Evolutionary conservation across 2,329 filamentous ascomycete genomes (phyloP).

Genomic region (Venturia effusa): DNA sequence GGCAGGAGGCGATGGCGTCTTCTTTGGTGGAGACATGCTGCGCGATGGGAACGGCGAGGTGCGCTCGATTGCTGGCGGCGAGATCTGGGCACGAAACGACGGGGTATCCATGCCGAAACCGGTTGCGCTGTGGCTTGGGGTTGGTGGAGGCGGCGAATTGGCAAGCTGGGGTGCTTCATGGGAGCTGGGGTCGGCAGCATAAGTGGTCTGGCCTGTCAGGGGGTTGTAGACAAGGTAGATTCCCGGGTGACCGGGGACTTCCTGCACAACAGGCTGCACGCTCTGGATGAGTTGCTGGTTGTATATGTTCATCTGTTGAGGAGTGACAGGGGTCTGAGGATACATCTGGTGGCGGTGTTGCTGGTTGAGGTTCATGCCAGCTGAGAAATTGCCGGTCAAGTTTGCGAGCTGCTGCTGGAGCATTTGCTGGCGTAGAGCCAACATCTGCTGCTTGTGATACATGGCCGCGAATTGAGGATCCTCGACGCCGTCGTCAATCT

Average conservation of each 20-base stretch:
- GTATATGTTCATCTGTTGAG: slow-evolving; percentile 39
- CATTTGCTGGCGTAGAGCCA: slow-evolving; percentile 89
- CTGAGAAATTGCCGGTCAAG: slow-evolving; percentile 69
- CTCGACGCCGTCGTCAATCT: slow-evolving; percentile 54
- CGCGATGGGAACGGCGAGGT: slow-evolving; percentile 43
- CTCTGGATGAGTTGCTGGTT: slow-evolving; percentile 56
- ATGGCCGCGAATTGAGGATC: slow-evolving; percentile 85
- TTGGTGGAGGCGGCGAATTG: slow-evolving; percentile 39
- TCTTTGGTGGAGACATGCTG: slow-evolving; percentile 53
- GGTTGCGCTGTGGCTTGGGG: slow-evolving; percentile 25
- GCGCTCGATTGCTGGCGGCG: slow-evolving; percentile 57
- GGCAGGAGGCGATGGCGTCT: slow-evolving; percentile 57
- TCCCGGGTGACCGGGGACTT: slow-evolving; percentile 58
- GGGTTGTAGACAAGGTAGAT: slow-evolving; percentile 79
- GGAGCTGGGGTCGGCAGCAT: slow-evolving; percentile 58
- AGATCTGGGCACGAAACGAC: slow-evolving; percentile 69
- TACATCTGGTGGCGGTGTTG: slow-evolving; percentile 38
- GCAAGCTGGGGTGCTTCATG: slow-evolving; percentile 35
- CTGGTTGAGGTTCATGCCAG: slow-evolving; percentile 51
- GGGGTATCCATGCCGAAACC: slow-evolving; percentile 32
- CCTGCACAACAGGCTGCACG: slow-evolving; percentile 52
- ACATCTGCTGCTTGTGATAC: slow-evolving; percentile 80
- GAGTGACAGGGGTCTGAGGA: slow-evolving; percentile 39
- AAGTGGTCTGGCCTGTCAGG: slow-evolving; percentile 71
- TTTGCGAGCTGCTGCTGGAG: slow-evolving; percentile 76